A percentile compares a stretch with the other conserved stretches of the same genome.
Conservation (phyloP, 140 eudicot species). For the Ambrosia hybrid region DNA sequence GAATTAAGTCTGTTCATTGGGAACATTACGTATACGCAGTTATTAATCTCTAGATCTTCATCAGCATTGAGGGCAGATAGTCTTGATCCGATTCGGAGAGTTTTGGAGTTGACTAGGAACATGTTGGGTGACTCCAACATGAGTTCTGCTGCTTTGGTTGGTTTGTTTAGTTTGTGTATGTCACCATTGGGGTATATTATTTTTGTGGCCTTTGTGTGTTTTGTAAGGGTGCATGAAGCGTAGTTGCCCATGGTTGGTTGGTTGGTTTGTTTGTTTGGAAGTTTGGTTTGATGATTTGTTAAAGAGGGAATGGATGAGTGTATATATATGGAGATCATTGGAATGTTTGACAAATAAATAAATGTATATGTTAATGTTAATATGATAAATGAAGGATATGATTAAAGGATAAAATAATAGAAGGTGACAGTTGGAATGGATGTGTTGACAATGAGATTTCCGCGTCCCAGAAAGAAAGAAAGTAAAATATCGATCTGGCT, state of each 20-base stretch:
- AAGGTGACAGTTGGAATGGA: constrained; percentile 45
- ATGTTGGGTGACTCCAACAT: constrained; percentile 56
- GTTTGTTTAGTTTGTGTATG: constrained; percentile 41
- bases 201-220: constrained; percentile 38
- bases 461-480: constrained; percentile 27
- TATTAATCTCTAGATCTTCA: constrained; percentile 55
- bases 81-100: constrained; percentile 49
- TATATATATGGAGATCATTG: constrained; percentile 18
- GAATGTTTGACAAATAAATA: constrained; percentile 31
- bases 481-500: constrained; percentile 26
- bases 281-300: constrained; percentile 3
- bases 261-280: too few relatives aligned
- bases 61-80: constrained; percentile 66
- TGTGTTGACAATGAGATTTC: constrained; percentile 32
- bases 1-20: constrained; percentile 65
- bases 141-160: constrained; percentile 60
- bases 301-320: constrained; percentile 16
- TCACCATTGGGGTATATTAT: constrained; percentile 55
- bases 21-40: constrained; percentile 47
- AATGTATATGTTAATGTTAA: not conserved
- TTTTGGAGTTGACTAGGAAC: constrained; percentile 53
- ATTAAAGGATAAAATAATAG: constrained; percentile 16
- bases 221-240: constrained; percentile 55
- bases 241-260: constrained; percentile 55
- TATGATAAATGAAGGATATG: not conserved